Evolutionary conservation across 768 basidiomycete species (phyloP).

Genomic region (Amanita muscaria): DNA sequence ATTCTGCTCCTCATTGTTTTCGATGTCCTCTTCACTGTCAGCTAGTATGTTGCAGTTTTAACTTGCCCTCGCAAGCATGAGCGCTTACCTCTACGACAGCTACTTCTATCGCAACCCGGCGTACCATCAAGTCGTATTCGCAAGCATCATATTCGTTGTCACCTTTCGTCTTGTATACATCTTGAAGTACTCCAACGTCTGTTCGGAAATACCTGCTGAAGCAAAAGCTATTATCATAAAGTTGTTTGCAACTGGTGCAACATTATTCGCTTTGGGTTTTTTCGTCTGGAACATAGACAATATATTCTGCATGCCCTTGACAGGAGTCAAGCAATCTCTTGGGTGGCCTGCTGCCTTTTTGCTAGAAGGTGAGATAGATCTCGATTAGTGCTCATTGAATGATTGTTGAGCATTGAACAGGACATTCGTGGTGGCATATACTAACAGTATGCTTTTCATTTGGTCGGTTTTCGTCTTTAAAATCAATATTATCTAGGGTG

Average conservation of each 20-base stretch:
- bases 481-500: constrained; percentile 25
- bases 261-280: constrained; percentile 55
- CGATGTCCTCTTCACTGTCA: constrained; percentile 56
- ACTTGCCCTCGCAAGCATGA: not conserved
- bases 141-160: constrained; percentile 39
- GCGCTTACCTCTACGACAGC: constrained; percentile 25
- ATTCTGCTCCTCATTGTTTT: constrained; percentile 35
- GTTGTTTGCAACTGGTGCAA: constrained; percentile 45
- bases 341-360: constrained; percentile 64
- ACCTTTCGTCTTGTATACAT: constrained; percentile 45
- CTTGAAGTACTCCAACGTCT: constrained; percentile 33
- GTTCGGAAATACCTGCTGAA: constrained; percentile 32
- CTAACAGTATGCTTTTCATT: constrained; percentile 38
- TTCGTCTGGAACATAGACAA: constrained; percentile 78
- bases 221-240: constrained; percentile 32
- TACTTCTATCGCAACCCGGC: constrained; percentile 63
- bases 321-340: constrained; percentile 42
- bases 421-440: constrained; percentile 73
- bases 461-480: not conserved
- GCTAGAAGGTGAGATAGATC: constrained; percentile 41
- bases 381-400: no score
- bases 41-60: constrained; percentile 51
- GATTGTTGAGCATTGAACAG: constrained; percentile 24
- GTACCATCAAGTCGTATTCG: constrained; percentile 76
- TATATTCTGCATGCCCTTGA: constrained; percentile 55